Percentiles rank a stretch among this genome's conserved stretches.
Conservation (phyloP, 352 stramenopile species). For the Phytophthora pluvialis region DNA sequence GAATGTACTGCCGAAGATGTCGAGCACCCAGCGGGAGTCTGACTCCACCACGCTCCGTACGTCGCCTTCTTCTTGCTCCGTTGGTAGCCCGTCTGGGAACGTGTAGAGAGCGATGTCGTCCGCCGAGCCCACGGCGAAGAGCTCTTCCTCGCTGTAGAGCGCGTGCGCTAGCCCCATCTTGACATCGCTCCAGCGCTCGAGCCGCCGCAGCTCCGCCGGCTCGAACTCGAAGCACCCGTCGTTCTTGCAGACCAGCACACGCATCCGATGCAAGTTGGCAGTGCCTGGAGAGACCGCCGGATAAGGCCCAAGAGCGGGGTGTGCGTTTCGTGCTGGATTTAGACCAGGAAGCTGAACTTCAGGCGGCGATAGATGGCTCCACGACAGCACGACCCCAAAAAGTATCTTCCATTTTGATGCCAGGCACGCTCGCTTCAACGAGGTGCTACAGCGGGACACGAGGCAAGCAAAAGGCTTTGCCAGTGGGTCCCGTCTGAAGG, state of each 20-base stretch:
- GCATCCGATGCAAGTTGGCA: conserved; percentile 34
- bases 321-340: not conserved
- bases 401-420: conserved; percentile 7
- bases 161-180: conserved; percentile 66
- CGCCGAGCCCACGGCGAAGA: conserved; percentile 64
- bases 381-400: conserved; percentile 13
- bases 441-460: not conserved
- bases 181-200: conserved; percentile 49
- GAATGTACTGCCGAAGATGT: conserved; percentile 75
- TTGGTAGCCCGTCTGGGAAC: conserved; percentile 42
- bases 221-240: conserved; percentile 80
- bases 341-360: not conserved
- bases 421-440: conserved; percentile 7
- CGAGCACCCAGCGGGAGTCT: conserved; percentile 77
- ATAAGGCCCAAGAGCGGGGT: not conserved
- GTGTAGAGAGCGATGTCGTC: conserved; percentile 70
- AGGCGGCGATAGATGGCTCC: not conserved
- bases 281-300: not conserved
- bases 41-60: conserved; percentile 31
- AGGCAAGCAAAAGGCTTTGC: too few relatives aligned
- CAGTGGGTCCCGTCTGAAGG: not conserved
- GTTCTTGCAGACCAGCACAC: conserved; percentile 82
- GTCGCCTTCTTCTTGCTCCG: conserved; percentile 39
- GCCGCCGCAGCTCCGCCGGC: conserved; percentile 35
- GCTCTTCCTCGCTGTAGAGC: conserved; percentile 76